Evolutionary conservation across 2,329 filamentous ascomycete species (phyloP), one percentile per base, ranked within the genome.

Genomic region (Colletotrichum chlorophyti): DNA sequence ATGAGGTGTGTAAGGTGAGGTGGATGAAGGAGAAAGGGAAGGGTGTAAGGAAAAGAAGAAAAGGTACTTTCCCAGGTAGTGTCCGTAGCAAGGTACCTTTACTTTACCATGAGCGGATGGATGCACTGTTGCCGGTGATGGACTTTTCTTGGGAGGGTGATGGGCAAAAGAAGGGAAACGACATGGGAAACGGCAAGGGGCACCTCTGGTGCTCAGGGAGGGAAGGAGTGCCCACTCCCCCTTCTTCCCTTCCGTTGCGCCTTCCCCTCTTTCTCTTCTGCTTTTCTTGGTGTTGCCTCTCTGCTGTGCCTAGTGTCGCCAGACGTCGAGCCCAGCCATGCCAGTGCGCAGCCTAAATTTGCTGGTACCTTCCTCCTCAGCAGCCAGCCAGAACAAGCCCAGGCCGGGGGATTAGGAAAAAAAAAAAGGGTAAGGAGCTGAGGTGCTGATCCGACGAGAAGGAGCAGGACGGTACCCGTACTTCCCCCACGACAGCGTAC

Each of bases 161-260:
- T 47, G 35, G 31, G 43, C 43, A 42, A 53, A 52, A 49, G 55
- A 50, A 50, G 52, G 40, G 43, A 57, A 43, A 40, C 34, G 51
- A 48, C 43, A 19, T 49, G 29, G 42, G 38, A 48, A 31, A 41
- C 23, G 43, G 38, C 35, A 43, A 42, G 32, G 41, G 38, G 24
- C 48, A 23, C 38, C 42, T 45, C 24, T 46, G 47, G 46, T 46
- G 29, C 19, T 50, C 55, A 59, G 55, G 57, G 51, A 59, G 55
- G 55, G 51, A 49, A 60, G 51, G 42, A 31, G 57, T 45, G 45
- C 57, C 57, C 57, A 60, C 58, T n/a, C n/a, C n/a, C n/a, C 40
- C 46, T 40, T 46, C 46, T 26, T 48, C 40, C 32, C 23, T 50
- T 46, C 40, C 24, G 15, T 29, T 24, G 31, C 45, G 4, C 15